Conservation (phyloP, 106 monocot species). For the Dioscorea dumetorum region DNA sequence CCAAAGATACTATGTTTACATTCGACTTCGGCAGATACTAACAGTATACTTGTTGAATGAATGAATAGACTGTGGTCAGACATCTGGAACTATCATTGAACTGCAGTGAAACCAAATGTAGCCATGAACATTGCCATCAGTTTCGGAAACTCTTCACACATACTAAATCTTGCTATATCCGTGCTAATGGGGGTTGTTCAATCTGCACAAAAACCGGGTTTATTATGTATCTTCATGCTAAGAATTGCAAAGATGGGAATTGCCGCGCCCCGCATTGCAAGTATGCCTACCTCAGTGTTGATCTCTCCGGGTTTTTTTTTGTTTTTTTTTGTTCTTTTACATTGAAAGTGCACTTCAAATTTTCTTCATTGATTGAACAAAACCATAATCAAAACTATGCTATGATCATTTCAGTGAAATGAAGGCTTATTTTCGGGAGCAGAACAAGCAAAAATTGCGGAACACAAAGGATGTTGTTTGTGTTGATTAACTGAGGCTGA, state of each 20-base stretch:
- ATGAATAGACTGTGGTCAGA: not conserved
- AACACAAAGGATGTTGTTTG: too few relatives aligned
- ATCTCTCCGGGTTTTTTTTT: too few relatives aligned
- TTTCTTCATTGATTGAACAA: too few relatives aligned
- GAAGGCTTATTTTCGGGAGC: too few relatives aligned
- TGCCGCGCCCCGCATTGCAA: constrained; percentile 22
- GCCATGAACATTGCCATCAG: constrained; percentile 2
- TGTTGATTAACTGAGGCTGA: too few relatives aligned
- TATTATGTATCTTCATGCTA: not conserved
- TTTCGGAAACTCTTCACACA: constrained; percentile 26
- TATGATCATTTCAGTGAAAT: too few relatives aligned
- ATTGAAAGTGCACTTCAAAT: too few relatives aligned
- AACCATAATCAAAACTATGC: too few relatives aligned
- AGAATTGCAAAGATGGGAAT: constrained; percentile 2
- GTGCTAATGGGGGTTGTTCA: constrained; percentile 9
- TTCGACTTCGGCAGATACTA: not conserved
- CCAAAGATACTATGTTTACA: not conserved
- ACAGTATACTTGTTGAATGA: not conserved
- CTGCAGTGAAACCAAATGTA: constrained; percentile 10
- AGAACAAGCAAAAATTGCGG: too few relatives aligned
- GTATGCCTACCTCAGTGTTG: not conserved
- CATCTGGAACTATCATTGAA: constrained; percentile 22
- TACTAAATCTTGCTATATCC: constrained; percentile 14
- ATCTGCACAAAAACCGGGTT: not conserved
- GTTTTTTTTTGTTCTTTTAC: too few relatives aligned